Base-by-base conservation (phyloP, 805 yeast genomes). In the Metschnikowia anglica region DNA sequence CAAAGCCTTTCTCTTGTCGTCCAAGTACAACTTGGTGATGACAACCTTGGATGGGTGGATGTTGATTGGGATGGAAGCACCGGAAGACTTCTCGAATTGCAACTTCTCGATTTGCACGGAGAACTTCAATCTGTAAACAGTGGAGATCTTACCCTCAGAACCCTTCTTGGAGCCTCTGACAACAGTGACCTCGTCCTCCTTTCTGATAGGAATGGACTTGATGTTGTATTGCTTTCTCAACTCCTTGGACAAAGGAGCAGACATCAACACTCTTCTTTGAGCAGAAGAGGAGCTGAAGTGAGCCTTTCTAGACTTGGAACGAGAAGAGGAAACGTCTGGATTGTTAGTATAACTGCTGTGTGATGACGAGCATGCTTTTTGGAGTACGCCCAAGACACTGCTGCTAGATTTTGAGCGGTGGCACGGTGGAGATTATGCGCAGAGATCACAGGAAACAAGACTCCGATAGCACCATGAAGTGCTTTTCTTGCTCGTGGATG, bases 291-390 rank as follows among this genome's bases (percentile, higher is more conserved):
- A 95, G 67, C 79, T 80, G 91, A 93, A 93, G 85, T 93, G 87
- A 76, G 98, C 98, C 88, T 93, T 93, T 87, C 99, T 90, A 75
- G 97, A 81, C 85, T 93, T 93, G 76, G 95, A 86, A 83, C 99
- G 93, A 72, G 97, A 90, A 74, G 95, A 84, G 68, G 99, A 89
- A 76, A 93, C 98, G 96, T 93, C 97, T 86, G 59, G 18, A 29
- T 53, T n/a, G 72, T 68, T 67, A 66, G 72, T 67, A 63, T 37
- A 24, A 17, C 11, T 16, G 27, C n/a, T n/a, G 32, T 6, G 9
- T 5, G 20, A 29, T 29, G 15, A 26, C 5, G 15, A 26, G 29
- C 9, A n/a, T 26, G 16, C 25, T 7, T 23, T 23, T 10, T 23
- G 10, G n/a, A n/a, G n/a, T n/a, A n/a, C n/a, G n/a, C n/a, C n/a